Base-by-base conservation (phyloP, 2,329 filamentous ascomycete genomes). In the Emydomyces testavorans region DNA sequence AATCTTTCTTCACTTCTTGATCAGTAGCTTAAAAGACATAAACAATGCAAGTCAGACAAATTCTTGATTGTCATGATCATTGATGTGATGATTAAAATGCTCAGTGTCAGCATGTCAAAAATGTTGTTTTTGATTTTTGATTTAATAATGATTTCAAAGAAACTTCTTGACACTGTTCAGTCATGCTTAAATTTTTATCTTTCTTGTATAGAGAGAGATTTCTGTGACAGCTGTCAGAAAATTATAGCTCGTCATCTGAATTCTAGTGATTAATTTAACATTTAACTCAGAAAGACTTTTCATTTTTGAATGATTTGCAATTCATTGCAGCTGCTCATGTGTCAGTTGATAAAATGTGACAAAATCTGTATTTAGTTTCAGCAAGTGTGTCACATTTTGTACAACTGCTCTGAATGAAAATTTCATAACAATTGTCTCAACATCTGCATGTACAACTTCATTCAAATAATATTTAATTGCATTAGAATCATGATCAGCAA, bases 391-490 rank as follows among this genome's bases (percentile, higher is more conserved):
- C 39, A 52, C 51, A 34, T 42, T 51, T 26, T 57, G 32, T 4
- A 57, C 40, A 1, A 50, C 41, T 44, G 56, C 31, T 36, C 57
- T 56, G 20, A 35, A 57, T 15, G 44, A 29, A n/a, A 50, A 44
- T 15, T 45, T 34, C 34, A 54, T 39, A 43, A 53, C 57, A n/a
- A 40, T 46, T 15, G 52, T 51, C 15, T 50, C 46, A 1, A 51
- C 52, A 21, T 57, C 36, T 46, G 55, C 55, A 8, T 52, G 48
- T 2, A 58, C 49, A 10, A 52, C 41, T 35, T 50, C 15, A 43
- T 53, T 52, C 2, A 59, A 44, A 34, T 59, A 58, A 45, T 57
- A 58, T 52, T 52, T 53, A 16, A 58, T 37, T 11, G 51, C 40
- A 41, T 55, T 56, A 1, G 47, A 55, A 23, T 57, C 43, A 46